Evolutionary conservation across 2,329 filamentous ascomycete genomes (phyloP), one percentile per base, ranked within the genome.

Genomic region (Colletotrichum eleusines): DNA sequence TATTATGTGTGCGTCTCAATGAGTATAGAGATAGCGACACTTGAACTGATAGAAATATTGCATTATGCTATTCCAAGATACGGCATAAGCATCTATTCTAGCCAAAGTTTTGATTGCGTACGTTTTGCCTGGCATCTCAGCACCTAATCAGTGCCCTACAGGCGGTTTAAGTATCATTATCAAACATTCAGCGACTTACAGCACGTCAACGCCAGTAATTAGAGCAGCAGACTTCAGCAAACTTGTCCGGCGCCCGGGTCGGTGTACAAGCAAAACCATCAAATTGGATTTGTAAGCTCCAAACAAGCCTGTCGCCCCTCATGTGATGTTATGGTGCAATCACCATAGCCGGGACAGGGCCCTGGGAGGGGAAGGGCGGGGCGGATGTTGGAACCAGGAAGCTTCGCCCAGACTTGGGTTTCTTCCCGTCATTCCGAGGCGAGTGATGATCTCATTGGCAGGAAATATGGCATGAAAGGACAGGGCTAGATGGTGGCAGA

Each of bases 231-330:
- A 57, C n/a, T 63, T 63, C 31, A 3, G 8, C 8, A 28, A 40
- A 16, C 54, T 5, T 48, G 3, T 33, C 31, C 4, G 31, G 7
- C 31, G 4, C 18, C 35, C 14, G 7, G 18, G 18, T 26, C 8
- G 26, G 51, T 35, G 35, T n/a, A n/a, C n/a, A n/a, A n/a, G n/a
- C 12, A 38, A 26, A 20, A 46, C n/a, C n/a, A 7, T 33, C 12
- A 20, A n/a, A 1, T 51, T 50, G 64, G 51, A 69, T 71, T 71
- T 71, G 65, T 71, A 71, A 71, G 48, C 65, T 11, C 11, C 33
- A 33, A 16, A 28, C 44, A 28, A 8, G 18, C 33, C 28, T 28
- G 35, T 42, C 20, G 33, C 68, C 35, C 53, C 58, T 66, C 69
- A 67, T 63, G 38, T 67, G 58, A 71, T 58, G 68, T 67, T 42